Conservation (phyloP, 2,329 filamentous ascomycete species). For the Fusarium illudens region DNA sequence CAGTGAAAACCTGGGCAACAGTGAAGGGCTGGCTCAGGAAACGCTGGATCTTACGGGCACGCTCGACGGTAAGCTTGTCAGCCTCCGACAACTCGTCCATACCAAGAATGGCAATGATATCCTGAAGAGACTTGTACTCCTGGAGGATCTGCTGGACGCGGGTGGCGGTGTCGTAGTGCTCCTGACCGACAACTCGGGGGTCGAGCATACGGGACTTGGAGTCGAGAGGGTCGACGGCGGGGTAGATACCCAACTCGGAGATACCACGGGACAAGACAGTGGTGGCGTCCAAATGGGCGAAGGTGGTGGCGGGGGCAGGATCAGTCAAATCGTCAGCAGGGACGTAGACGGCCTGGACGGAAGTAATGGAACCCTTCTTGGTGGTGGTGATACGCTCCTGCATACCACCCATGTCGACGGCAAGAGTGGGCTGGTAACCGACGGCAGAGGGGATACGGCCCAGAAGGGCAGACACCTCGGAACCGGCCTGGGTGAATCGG, state of each 20-base stretch:
- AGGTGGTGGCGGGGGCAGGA: conserved; percentile 98
- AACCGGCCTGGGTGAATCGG: conserved; percentile 99
- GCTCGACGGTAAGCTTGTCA: conserved; percentile 99
- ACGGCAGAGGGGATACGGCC: conserved; percentile 99
- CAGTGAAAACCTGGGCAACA: conserved; percentile 82
- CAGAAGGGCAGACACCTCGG: conserved; percentile 98
- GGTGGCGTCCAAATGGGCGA: conserved; percentile 99
- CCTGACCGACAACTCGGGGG: conserved; percentile 96
- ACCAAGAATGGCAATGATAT: conserved; percentile 99
- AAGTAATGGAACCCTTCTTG: conserved; percentile 99
- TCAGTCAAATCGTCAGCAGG: conserved; percentile 99
- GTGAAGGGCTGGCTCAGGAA: conserved; percentile 99
- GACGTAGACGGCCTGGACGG: conserved; percentile 99
- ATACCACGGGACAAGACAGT: conserved; percentile 99
- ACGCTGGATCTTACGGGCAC: conserved; percentile 99
- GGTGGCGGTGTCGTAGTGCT: conserved; percentile 95
- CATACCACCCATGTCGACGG: conserved; percentile 99
- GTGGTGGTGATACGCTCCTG: conserved; percentile 99
- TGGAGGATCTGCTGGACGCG: conserved; percentile 99
- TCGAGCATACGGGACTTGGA: conserved; percentile 99
- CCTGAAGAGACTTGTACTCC: conserved; percentile 99
- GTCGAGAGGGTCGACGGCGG: conserved; percentile 98
- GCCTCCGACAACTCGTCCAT: conserved; percentile 99
- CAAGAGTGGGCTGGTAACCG: conserved; percentile 99
- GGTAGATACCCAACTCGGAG: conserved; percentile 99